These are phyloP conservation scores for Suillus ampliporus DNA, from an alignment of 768 basidiomycete genomes.

Conservation along the genomic window DNA sequence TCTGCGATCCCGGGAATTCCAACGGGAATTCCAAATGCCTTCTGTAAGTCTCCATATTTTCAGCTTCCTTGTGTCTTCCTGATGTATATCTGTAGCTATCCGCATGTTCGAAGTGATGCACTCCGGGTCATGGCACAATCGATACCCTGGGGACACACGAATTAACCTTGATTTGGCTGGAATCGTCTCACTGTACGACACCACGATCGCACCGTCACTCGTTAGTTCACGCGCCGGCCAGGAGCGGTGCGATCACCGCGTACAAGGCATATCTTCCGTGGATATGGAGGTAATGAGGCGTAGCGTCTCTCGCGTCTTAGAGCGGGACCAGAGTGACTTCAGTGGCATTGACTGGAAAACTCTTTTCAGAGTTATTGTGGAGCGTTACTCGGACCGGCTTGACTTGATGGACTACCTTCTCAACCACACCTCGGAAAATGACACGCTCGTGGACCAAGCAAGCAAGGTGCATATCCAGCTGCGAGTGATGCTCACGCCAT, in stretches of 20 bases:
- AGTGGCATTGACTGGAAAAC: constrained; percentile 51
- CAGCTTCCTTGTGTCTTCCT: constrained; percentile 8
- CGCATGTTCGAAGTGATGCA: constrained; percentile 21
- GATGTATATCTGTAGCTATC: neutral
- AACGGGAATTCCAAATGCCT: neutral
- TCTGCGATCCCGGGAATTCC: neutral
- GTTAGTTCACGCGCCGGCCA: constrained; percentile 19
- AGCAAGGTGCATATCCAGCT: constrained; percentile 23
- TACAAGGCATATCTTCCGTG: constrained; percentile 16
- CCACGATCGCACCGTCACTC: constrained; percentile 26
- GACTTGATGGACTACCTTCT: constrained; percentile 46
- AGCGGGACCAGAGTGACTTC: constrained; percentile 1
- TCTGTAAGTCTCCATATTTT: neutral
- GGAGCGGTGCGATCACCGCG: constrained; percentile 28
- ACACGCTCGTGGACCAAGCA: constrained; percentile 7
- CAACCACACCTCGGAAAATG: constrained; percentile 17
- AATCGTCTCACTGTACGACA: constrained; percentile 36
- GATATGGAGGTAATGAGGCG: constrained; percentile 17
- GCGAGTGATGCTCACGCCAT: constrained; percentile 23
- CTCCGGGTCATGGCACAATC: constrained; percentile 31
- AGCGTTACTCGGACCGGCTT: constrained; percentile 49
- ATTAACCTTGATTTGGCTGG: constrained; percentile 27
- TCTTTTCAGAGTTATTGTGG: constrained; percentile 42
- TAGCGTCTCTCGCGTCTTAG: constrained; percentile 14
- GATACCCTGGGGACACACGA: constrained; percentile 33